Percentiles rank a stretch among this genome's conserved stretches.
Evolutionary conservation across 2,329 filamentous ascomycete species (phyloP).

Genomic region (Fusarium ambrosium): DNA sequence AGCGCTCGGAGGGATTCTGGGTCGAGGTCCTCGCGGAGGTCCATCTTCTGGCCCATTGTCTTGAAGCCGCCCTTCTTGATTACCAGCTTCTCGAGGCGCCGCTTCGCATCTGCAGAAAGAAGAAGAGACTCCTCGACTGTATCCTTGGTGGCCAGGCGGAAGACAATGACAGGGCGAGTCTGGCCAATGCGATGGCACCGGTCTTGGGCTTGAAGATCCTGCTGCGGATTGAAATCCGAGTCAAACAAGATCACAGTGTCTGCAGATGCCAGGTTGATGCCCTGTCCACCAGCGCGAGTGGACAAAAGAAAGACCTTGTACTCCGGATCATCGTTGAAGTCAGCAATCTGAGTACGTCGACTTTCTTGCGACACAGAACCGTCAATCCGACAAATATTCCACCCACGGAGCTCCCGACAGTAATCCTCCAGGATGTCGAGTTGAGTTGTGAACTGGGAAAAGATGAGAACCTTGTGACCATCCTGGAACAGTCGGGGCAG

Average conservation of each 20-base stretch:
- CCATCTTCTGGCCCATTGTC: conserved; percentile 74
- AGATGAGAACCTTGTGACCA: conserved; percentile 93
- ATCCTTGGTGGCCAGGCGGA: conserved; percentile 90
- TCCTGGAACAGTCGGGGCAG: conserved; percentile 79
- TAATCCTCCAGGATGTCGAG: conserved; percentile 93
- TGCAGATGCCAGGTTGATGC: conserved; percentile 92
- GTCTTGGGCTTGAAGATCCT: conserved; percentile 96
- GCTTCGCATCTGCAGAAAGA: conserved; percentile 90
- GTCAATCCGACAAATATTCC: conserved; percentile 91
- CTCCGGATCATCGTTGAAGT: conserved; percentile 76
- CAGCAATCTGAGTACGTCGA: conserved; percentile 77
- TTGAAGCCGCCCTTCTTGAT: conserved; percentile 93
- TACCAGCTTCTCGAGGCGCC: conserved; percentile 91
- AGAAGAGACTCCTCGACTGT: conserved; percentile 93
- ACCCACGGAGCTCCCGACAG: conserved; percentile 79
- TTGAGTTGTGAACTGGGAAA: conserved; percentile 96
- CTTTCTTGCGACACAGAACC: conserved; percentile 84
- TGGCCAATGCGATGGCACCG: conserved; percentile 96
- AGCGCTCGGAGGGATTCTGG: conserved; percentile 73
- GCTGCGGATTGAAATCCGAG: conserved; percentile 92
- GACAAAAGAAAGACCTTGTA: conserved; percentile 87
- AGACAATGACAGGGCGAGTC: conserved; percentile 91
- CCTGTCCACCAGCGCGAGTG: conserved; percentile 92
- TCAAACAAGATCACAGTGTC: conserved; percentile 96
- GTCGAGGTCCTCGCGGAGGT: conserved; percentile 67